Evolutionary conservation across 1,284 basidiomycete genomes (phyloP).

Genomic region (Papiliotrema fonsecae): DNA sequence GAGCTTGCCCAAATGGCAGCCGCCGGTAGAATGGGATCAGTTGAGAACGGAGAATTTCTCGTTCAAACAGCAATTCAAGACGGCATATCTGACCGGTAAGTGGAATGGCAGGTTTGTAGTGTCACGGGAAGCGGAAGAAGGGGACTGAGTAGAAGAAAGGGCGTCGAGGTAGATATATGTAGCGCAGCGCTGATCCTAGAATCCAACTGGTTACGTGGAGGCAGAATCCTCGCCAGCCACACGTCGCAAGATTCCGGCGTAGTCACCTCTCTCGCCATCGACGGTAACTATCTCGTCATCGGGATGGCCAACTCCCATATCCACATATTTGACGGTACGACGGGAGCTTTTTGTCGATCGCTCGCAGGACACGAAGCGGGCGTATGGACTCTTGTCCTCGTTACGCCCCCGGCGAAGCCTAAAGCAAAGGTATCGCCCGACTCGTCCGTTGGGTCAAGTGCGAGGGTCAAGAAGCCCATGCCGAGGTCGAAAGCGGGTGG

Average conservation of each 20-base stretch:
- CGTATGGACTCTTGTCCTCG: constrained; percentile 86
- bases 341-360: constrained; percentile 71
- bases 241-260: constrained; percentile 70
- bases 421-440: background rate
- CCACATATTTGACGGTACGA: constrained; percentile 76
- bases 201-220: constrained; percentile 79
- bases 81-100: constrained; percentile 69
- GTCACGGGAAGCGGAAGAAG: too few species aligned
- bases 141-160: too few species aligned
- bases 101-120: too few species aligned
- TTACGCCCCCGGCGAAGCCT: constrained; percentile 28
- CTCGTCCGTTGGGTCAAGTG: background rate
- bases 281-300: constrained; percentile 79
- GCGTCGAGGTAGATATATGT: too few species aligned
- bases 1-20: too few species aligned
- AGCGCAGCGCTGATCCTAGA: constrained; percentile 53
- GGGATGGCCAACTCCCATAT: constrained; percentile 85
- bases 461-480: background rate
- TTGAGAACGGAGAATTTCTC: too few species aligned
- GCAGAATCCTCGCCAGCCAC: constrained; percentile 65
- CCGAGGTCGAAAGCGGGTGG: too few species aligned
- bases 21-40: too few species aligned
- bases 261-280: constrained; percentile 81
- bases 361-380: constrained; percentile 81
- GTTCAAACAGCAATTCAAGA: constrained; percentile 61